Base-by-base conservation (phyloP, 164 flowering plant species). In the Vitis cinerea region DNA sequence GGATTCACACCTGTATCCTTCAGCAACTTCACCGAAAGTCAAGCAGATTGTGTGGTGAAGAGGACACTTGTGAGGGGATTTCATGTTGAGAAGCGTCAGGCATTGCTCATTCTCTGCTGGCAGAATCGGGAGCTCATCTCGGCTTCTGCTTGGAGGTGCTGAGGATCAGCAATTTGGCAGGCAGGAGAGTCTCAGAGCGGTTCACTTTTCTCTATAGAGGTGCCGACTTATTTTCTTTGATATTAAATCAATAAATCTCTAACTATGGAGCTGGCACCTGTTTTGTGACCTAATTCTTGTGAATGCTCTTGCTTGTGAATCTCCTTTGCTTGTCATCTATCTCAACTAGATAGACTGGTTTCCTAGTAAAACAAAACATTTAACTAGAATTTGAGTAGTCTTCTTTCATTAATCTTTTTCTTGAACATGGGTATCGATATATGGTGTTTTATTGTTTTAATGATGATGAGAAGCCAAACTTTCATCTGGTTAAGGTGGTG, bases 101-200 rank as follows among this genome's bases (percentile, higher is more conserved):
- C 86, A 1, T 83, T 95, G 0, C 91, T 92, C 17, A 82, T 85
- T 29, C 91, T 94, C 6, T 87, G 82, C 75, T 94, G 98, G 98
- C 94, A 92, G 81, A 78, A 80, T 14, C 74, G 79, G 63, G 96
- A 91, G 76, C 97, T 94, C 30, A 82, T 90, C 52, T 86, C 96
- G 0, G 96, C 85, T 19, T 84, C 98, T 5, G 97, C 94, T 59
- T 94, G 98, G 98, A 83, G 89, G 74, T 88, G 90, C 83, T 93
- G 81, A 88, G 60, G 61, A 56, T 13, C 13, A 8, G 51, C 47
- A 29, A 11, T 57, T 50, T 57, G 52, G n/a, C 68, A 17, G 19
- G 75, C 70, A 19, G 63, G 69, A 37, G 62, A 29, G 62, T 68
- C 57, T 68, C 47, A 44, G 31, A 37, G 66, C 63, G 11, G 55